These are phyloP conservation scores for Russula ochroleuca DNA, from an alignment of 768 basidiomycete species.

Conservation along the genomic window DNA sequence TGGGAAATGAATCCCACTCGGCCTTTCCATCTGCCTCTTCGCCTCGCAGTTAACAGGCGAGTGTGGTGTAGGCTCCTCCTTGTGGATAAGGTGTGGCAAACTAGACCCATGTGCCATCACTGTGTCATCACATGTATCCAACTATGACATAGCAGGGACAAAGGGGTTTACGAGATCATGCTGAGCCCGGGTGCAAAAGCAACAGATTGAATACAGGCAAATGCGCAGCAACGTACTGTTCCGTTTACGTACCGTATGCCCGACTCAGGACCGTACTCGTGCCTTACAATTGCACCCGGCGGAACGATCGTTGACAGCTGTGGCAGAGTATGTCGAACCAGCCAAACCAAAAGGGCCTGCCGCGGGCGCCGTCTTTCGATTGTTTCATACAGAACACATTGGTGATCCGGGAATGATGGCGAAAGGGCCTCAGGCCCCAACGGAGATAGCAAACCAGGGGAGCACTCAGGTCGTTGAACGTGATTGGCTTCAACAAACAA, in stretches of 20 bases:
- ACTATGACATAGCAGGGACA: not conserved
- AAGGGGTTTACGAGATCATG: not conserved
- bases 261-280: not conserved
- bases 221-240: slow-evolving; percentile 5
- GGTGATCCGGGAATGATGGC: too few species aligned
- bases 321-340: too few species aligned
- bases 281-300: slow-evolving; percentile 3
- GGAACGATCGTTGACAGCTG: not conserved
- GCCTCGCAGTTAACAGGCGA: not conserved
- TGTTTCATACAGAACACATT: too few species aligned
- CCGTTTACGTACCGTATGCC: not conserved
- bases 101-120: not conserved
- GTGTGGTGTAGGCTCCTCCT: not conserved
- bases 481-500: too few species aligned
- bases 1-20: not conserved
- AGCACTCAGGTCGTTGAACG: too few species aligned
- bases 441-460: too few species aligned
- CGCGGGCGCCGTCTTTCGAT: too few species aligned
- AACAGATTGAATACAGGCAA: not conserved
- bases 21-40: not conserved
- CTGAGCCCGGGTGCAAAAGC: too few species aligned
- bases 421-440: too few species aligned
- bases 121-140: not conserved
- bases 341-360: too few species aligned
- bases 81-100: not conserved